Percentiles rank a stretch among this genome's conserved stretches.
These are phyloP conservation scores for Phylloporus arenicola DNA, from an alignment of 768 basidiomycete species.

Conservation along the genomic window DNA sequence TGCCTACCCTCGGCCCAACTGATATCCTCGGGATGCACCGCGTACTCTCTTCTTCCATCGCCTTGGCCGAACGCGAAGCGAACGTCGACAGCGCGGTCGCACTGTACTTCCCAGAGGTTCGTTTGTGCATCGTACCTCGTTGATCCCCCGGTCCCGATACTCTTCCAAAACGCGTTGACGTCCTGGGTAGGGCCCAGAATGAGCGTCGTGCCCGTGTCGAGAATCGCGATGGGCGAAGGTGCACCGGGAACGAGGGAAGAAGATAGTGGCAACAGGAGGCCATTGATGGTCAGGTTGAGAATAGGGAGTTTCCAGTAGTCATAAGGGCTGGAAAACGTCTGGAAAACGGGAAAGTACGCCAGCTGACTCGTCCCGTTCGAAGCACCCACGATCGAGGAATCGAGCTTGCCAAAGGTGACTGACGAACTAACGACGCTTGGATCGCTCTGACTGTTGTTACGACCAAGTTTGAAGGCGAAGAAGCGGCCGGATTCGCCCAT, in stretches of 20 bases:
- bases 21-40: slow-evolving; percentile 48
- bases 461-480: slow-evolving; percentile 49
- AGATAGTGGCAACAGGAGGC: slow-evolving; percentile 36
- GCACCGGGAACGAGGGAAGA: slow-evolving; percentile 41
- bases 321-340: slow-evolving; percentile 31
- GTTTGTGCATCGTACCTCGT: slow-evolving; percentile 32
- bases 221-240: slow-evolving; percentile 44
- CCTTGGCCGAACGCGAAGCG: slow-evolving; percentile 41
- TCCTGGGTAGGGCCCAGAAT: slow-evolving; percentile 50
- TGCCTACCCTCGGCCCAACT: slow-evolving; percentile 42
- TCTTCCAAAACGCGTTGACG: slow-evolving; percentile 48
- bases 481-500: slow-evolving; percentile 38
- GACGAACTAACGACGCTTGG: slow-evolving; percentile 33
- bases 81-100: slow-evolving; percentile 43
- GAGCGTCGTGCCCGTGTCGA: slow-evolving; percentile 60
- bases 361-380: slow-evolving; percentile 31
- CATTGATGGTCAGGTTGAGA: slow-evolving; percentile 41
- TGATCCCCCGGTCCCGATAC: slow-evolving; percentile 37
- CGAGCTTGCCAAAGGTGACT: slow-evolving; percentile 49
- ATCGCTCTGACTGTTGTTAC: slow-evolving; percentile 19
- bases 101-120: slow-evolving; percentile 46
- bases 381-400: slow-evolving; percentile 23
- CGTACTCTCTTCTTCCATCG: slow-evolving; percentile 32
- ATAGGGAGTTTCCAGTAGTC: slow-evolving; percentile 60
- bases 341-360: slow-evolving; percentile 37